Conservation (phyloP, 2,329 filamentous ascomycete genomes). For the Didymellaceae sp. region DNA sequence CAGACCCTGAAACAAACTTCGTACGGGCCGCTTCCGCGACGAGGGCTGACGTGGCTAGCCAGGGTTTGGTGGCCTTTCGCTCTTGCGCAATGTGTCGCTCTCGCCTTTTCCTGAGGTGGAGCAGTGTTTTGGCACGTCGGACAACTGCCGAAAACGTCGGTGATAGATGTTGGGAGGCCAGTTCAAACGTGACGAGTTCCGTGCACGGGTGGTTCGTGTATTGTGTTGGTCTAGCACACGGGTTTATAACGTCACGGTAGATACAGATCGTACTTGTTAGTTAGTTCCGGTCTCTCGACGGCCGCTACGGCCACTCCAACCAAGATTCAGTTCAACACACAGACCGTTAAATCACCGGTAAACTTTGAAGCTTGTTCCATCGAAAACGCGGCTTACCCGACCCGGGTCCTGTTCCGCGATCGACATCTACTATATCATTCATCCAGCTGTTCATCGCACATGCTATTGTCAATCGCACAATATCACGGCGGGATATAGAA, state of each 20-base stretch:
- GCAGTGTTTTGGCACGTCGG: background rate
- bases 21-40: constrained; percentile 16
- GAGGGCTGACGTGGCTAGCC: constrained; percentile 14
- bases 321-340: constrained; percentile 5
- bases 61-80: background rate
- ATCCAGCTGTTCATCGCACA: no score
- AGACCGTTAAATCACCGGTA: constrained; percentile 23
- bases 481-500: no score
- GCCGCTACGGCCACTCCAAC: constrained; percentile 11
- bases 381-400: constrained; percentile 3
- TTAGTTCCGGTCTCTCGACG: constrained; percentile 5
- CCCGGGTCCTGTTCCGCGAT: constrained; percentile 15
- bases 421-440: no score
- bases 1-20: constrained; percentile 2
- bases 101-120: background rate
- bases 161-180: no score
- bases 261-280: constrained; percentile 2
- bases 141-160: background rate
- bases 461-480: no score
- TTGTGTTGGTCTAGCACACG: background rate
- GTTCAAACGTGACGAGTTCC: background rate
- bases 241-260: constrained; percentile 8
- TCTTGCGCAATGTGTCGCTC: background rate
- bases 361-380: constrained; percentile 11
- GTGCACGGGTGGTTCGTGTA: background rate